Base-by-base conservation (phyloP, 169 alveolate species). In the Haemoproteus tartakovskyi region DNA sequence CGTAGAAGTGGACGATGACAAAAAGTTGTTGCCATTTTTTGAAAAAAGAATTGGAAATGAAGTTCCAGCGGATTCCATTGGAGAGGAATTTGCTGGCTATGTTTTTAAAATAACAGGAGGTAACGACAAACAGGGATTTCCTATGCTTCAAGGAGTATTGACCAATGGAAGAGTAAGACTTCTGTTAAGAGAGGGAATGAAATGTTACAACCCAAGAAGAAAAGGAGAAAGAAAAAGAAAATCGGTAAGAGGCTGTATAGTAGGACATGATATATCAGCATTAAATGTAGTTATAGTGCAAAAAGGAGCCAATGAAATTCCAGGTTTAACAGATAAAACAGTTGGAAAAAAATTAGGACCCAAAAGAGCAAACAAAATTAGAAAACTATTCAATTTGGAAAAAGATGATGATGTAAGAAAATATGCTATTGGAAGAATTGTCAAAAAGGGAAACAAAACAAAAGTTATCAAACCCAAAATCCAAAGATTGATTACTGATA, bases 51-150 rank as follows among this genome's bases (percentile, higher is more conserved):
- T 98, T 93, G 99, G 99, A 18, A 92, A 97, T 16, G 98, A 95
- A 84, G 97, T 98, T 51, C 97, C 98, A 33, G 99, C 99, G 21
- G 98, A 97, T 86, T 86, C 95, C 54, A 89, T 98, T 48, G 99
- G 99, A 8, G 99, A 97, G 24, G 98, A 96, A 90, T 97, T 90
- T 88, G 94, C 94, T 86, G 99, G 99, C 26, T 96, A 96, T 91
- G 91, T 96, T 43, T 94, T 98, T 78, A 79, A 87, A 33, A 91
- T 92, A 30, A 79, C 95, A 14, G 99, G 99, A 63, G 99, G 99
- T 52, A 97, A 97, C 90, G 99, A 98, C 92, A 98, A 98, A 90
- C 98, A 97, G 91, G 99, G 99, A 30, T 98, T 98, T 93, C 99
- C 99, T 54, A 98, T 98, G 99, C 94, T 97, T 95, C 98, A 97